Conservation (phyloP, 2,329 filamentous ascomycete genomes). For the Fusarium globosum region DNA sequence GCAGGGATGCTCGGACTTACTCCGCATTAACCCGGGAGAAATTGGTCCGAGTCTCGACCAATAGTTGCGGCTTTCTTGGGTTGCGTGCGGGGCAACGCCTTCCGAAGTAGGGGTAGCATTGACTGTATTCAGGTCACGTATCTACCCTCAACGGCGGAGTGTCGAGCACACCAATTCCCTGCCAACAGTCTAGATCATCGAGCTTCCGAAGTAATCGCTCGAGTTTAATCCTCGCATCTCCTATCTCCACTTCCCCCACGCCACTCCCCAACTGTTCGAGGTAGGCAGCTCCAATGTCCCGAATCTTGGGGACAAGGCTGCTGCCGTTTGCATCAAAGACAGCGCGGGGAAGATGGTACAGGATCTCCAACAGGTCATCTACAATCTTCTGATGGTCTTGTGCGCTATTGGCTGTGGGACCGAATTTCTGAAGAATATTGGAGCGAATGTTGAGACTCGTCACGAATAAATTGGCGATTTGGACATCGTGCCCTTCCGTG, state of each 20-base stretch:
- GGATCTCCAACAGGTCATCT: conserved; percentile 51
- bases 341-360: conserved; percentile 49
- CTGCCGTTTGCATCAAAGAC: conserved; percentile 50
- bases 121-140: background rate
- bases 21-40: conserved; percentile 16
- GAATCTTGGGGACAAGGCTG: conserved; percentile 51
- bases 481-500: conserved; percentile 51
- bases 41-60: background rate
- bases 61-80: background rate
- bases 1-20: conserved; percentile 26
- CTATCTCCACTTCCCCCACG: conserved; percentile 4
- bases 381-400: conserved; percentile 48
- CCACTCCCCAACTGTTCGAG: conserved; percentile 42
- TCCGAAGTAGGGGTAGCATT: no score
- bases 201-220: conserved; percentile 46
- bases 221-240: conserved; percentile 39
- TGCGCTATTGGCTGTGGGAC: conserved; percentile 18
- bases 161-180: conserved; percentile 34
- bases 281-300: conserved; percentile 52
- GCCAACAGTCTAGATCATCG: conserved; percentile 49
- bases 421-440: conserved; percentile 50
- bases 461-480: conserved; percentile 52
- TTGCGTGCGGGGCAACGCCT: background rate
- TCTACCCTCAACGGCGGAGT: conserved; percentile 3
- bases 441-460: conserved; percentile 52